Evolutionary conservation across 106 monocot genomes (phyloP).

Genomic region (Apostasia ramifera): DNA sequence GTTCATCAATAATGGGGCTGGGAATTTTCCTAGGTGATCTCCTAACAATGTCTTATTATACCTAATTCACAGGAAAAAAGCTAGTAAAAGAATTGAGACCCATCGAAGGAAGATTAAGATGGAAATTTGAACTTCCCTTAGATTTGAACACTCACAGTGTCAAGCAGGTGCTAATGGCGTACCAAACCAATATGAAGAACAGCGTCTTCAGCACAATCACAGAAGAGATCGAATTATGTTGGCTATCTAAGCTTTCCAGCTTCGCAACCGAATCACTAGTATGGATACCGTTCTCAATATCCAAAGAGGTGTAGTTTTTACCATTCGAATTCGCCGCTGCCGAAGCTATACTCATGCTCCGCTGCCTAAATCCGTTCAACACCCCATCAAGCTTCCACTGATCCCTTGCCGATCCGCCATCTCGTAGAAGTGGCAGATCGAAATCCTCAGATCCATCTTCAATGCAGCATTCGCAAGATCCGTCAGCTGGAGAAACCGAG

Average conservation of each 20-base stretch:
- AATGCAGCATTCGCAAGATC: neutral
- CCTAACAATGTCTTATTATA: conserved; percentile 94
- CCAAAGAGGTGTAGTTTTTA: conserved; percentile 25
- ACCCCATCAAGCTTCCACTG: neutral
- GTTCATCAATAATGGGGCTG: conserved; percentile 93
- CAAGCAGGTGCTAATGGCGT: conserved; percentile 83
- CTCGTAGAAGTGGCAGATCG: conserved; percentile 40
- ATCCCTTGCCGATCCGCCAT: conserved; percentile 1
- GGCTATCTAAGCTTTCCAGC: conserved; percentile 12
- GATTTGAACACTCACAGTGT: conserved; percentile 62
- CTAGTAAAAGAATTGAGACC: neutral
- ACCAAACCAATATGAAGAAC: conserved; percentile 68
- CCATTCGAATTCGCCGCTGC: conserved; percentile 3
- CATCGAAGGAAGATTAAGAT: neutral
- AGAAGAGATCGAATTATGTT: conserved; percentile 21
- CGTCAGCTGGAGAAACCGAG: conserved; percentile 8
- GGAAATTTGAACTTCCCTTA: neutral
- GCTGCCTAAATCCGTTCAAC: conserved; percentile 25
- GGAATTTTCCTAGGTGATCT: conserved; percentile 70
- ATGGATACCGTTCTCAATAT: conserved; percentile 46
- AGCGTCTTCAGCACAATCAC: conserved; percentile 55
- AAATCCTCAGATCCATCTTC: conserved; percentile 32
- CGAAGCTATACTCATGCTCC: conserved; percentile 13
- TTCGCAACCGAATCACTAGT: conserved; percentile 16
- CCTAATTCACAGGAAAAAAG: conserved; percentile 19